phyloP scores from a whole-genome alignment of 2,329 filamentous ascomycete genomes.

The Botryotinia calthae region DNA sequence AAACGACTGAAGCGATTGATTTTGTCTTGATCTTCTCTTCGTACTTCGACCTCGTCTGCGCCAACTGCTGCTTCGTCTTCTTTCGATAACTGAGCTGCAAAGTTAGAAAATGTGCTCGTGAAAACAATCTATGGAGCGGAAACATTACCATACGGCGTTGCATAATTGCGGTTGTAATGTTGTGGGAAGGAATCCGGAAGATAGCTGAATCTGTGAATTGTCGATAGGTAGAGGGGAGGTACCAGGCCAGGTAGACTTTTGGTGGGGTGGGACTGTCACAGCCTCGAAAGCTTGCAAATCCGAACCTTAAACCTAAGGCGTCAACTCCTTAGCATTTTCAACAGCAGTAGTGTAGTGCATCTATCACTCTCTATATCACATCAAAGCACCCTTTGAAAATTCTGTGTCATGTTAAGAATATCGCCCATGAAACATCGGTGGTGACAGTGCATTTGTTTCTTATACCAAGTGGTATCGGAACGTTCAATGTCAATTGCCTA shows the following conservation, averaged over 20 bases:
- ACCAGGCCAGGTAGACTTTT: not conserved
- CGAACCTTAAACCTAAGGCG: not conserved
- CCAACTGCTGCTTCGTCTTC: slow-evolving; percentile 78
- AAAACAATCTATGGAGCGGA: not conserved
- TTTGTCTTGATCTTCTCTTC: slow-evolving; percentile 95
- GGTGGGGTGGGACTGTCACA: not conserved
- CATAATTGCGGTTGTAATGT: slow-evolving; percentile 21
- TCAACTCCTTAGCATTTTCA: not conserved
- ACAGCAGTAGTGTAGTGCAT: no score
- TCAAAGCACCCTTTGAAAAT: not conserved
- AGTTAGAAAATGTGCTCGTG: not conserved
- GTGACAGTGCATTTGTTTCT: no score
- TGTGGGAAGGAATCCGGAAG: not conserved
- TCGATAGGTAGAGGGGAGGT: not conserved
- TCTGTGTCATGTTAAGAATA: not conserved
- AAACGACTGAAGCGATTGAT: slow-evolving; percentile 97
- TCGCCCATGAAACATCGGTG: not conserved
- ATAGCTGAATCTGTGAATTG: not conserved
- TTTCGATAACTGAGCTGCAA: slow-evolving; percentile 66
- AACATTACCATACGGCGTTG: slow-evolving; percentile 32
- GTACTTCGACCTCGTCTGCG: slow-evolving; percentile 85
- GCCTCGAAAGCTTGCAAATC: not conserved
- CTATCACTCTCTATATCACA: no score
- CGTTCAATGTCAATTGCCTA: not conserved
- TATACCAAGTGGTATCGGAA: not conserved